Percentiles rank a stretch among this genome's conserved stretches.
These are phyloP conservation scores for Pulveroboletus ravenelii DNA, from an alignment of 768 basidiomycete genomes.

Conservation along the genomic window DNA sequence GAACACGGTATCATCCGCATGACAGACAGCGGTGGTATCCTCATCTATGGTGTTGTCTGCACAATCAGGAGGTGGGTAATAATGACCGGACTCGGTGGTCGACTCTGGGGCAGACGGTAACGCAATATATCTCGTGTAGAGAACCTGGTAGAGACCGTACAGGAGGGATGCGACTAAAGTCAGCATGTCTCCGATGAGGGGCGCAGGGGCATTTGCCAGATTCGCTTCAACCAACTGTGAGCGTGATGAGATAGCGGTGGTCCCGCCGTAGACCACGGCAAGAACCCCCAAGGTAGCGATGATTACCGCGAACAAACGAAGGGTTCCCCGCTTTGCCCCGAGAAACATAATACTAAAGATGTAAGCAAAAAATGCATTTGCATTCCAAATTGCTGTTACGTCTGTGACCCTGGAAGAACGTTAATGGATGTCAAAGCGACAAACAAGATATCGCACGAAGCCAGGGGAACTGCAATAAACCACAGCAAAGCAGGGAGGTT, in stretches of 20 bases:
- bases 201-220: conserved; percentile 35
- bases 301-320: conserved; percentile 64
- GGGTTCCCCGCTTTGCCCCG: conserved; percentile 55
- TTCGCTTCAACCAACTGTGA: conserved; percentile 12
- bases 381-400: conserved; percentile 86
- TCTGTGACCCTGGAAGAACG: conserved; percentile 59
- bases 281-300: conserved; percentile 80
- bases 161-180: conserved; percentile 67
- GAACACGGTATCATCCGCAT: conserved; percentile 36
- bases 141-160: conserved; percentile 77
- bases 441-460: conserved; percentile 51
- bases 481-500: conserved; percentile 66
- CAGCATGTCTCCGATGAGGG: conserved; percentile 68
- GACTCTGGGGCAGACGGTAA: conserved; percentile 61
- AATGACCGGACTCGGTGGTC: conserved; percentile 35
- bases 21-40: conserved; percentile 10
- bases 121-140: conserved; percentile 78
- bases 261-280: conserved; percentile 79
- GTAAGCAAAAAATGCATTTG: conserved; percentile 90
- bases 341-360: conserved; percentile 74
- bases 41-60: conserved; percentile 30
- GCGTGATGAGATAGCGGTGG: conserved; percentile 25
- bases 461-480: conserved; percentile 66
- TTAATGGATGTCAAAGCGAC: conserved; percentile 3
- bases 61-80: conserved; percentile 41